A percentile compares a stretch with the other conserved stretches of the same genome.
Evolutionary conservation across 768 basidiomycete species (phyloP).

Genomic region (Pluteus cervinus): DNA sequence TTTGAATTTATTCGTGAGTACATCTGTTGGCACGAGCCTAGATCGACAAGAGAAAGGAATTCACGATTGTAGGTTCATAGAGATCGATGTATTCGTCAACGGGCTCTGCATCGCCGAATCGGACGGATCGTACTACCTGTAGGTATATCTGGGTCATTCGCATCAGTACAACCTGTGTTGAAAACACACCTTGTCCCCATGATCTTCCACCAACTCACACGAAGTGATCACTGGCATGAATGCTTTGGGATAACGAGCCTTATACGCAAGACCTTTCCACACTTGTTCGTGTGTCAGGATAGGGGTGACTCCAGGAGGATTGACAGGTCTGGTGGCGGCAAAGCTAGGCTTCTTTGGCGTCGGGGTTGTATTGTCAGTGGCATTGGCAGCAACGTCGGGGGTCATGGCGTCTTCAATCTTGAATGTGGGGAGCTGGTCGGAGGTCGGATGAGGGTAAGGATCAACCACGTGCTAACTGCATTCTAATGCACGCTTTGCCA

Average conservation of each 20-base stretch:
- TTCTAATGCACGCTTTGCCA: too few species aligned
- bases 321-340: conserved; percentile 12
- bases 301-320: conserved; percentile 9
- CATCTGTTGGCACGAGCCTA: neutral
- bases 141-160: neutral
- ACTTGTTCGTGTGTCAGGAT: conserved; percentile 10
- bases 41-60: neutral
- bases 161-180: neutral
- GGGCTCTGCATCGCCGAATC: conserved; percentile 4
- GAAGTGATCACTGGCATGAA: conserved; percentile 6
- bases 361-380: too few species aligned
- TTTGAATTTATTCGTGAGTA: neutral
- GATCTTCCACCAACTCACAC: conserved; percentile 6
- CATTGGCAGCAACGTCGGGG: too few species aligned
- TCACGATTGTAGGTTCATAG: conserved; percentile 6
- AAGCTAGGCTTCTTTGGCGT: conserved; percentile 9
- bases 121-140: conserved; percentile 9
- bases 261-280: conserved; percentile 12
- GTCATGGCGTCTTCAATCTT: too few species aligned
- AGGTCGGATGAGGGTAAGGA: too few species aligned
- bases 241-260: conserved; percentile 9
- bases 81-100: conserved; percentile 6
- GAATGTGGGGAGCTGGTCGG: too few species aligned
- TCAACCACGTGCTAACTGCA: too few species aligned
- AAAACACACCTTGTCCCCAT: conserved; percentile 8